Evolutionary conservation across 2,329 filamentous ascomycete species (phyloP).

Genomic region (Stromatinia cepivora): DNA sequence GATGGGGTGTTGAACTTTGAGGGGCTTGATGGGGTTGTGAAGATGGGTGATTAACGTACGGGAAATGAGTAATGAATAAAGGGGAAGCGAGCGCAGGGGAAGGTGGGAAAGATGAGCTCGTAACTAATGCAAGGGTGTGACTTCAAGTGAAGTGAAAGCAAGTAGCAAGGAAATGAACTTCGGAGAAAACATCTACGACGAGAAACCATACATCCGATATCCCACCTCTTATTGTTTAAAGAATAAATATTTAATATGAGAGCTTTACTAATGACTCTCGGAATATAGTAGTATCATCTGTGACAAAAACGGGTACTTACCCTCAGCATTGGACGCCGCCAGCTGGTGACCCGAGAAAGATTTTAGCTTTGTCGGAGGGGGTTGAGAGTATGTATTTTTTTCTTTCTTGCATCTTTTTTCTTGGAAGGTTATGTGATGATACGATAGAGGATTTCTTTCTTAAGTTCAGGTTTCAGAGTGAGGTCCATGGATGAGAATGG

Average conservation of each 20-base stretch:
- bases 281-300: background rate
- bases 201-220: no score
- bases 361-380: background rate
- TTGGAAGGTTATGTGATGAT: background rate
- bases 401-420: background rate
- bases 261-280: background rate
- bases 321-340: constrained; percentile 16
- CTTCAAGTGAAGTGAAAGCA: background rate
- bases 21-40: background rate
- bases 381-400: constrained; percentile 5
- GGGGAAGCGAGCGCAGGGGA: background rate
- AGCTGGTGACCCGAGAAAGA: background rate
- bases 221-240: no score
- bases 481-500: background rate
- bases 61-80: no score
- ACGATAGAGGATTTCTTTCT: background rate
- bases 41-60: no score
- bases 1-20: background rate
- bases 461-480: background rate
- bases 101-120: background rate
- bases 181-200: no score
- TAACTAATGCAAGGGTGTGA: no score
- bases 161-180: background rate
- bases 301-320: background rate
- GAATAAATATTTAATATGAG: background rate